phyloP scores from a whole-genome alignment of 139 green algal species.

The Chlorella vulgaris region DNA sequence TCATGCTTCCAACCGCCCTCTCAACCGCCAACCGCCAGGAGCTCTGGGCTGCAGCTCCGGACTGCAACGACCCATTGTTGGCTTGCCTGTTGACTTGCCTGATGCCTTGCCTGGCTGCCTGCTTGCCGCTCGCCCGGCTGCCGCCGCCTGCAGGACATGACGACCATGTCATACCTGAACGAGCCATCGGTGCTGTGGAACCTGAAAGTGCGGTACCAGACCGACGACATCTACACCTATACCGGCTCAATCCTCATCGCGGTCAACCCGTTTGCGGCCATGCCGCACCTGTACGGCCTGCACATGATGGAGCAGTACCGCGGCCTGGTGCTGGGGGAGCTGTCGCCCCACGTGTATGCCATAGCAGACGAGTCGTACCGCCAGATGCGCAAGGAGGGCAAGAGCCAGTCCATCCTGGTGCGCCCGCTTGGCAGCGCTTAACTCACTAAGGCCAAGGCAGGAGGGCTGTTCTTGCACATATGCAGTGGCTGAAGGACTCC shows the following conservation, averaged over 20 bases:
- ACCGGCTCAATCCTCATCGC: conserved; percentile 93
- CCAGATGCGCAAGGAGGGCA: conserved; percentile 83
- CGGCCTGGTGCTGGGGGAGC: conserved; percentile 83
- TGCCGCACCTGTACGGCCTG: conserved; percentile 87
- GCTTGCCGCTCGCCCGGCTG: too few relatives aligned
- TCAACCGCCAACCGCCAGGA: too few relatives aligned
- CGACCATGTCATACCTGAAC: conserved; percentile 95
- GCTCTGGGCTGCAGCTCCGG: too few relatives aligned
- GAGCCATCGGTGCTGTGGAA: conserved; percentile 96
- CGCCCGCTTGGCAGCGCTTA: background rate
- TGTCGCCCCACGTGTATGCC: conserved; percentile 93
- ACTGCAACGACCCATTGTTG: too few relatives aligned
- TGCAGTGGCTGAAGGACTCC: too few relatives aligned
- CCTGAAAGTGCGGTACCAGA: conserved; percentile 78
- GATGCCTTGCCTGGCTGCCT: too few relatives aligned
- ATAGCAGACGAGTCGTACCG: conserved; percentile 86
- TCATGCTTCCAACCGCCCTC: too few relatives aligned
- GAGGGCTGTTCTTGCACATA: too few relatives aligned
- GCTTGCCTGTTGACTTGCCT: too few relatives aligned
- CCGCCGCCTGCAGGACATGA: conserved; percentile 99
- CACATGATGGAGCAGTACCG: conserved; percentile 96
- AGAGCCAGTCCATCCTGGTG: conserved; percentile 91
- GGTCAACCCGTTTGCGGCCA: conserved; percentile 86
- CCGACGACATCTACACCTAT: conserved; percentile 96
- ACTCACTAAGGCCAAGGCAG: background rate